Evolutionary conservation across 495 filamentous ascomycete species (phyloP), one percentile per base, ranked within the genome.

Genomic region (Aspergillus bertholletiae): DNA sequence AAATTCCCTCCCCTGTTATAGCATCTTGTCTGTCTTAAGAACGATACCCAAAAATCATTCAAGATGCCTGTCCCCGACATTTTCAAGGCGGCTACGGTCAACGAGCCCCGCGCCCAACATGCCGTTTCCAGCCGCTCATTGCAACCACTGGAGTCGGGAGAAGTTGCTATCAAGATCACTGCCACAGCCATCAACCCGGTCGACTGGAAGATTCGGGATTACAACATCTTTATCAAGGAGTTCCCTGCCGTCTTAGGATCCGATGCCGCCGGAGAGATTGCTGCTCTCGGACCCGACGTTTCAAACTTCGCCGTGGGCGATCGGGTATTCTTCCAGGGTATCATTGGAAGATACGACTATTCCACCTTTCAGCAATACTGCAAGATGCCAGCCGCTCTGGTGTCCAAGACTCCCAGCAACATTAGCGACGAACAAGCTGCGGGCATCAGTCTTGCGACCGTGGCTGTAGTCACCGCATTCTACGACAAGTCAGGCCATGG

Each of bases 151-250:
- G 46, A 41, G 5, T 7, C 17, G n/a, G 47, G 39, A 5, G 54
- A 61, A 41, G 51, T 61, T 2, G 50, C 34, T n/a, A 65, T 79
- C 48, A 62, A 68, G 22, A 71, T 75, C 49, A 71, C 75, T 9
- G 63, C 77, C 15, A 61, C 77, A 23, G 77, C 75, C 30, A 56
- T 81, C 39, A 80, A 81, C 61, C 73, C 71, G 0, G 49, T 75
- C 32, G 74, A 78, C 60, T 66, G 52, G 48, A 62, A 66, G 46
- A 63, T 64, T 39, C 69, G 66, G 4, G 66, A 74, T 43, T 55
- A 51, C 26, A 64, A 68, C 39, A 51, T 63, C 3, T 53, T 59
- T 28, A 49, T 74, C 21, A 40, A 59, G 4, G 9, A 46, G n/a
- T 76, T 71, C 59, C 74, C 76, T 0, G 63, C 69, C 13, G 56